A percentile compares a stretch with the other conserved stretches of the same genome.
Evolutionary conservation across 176 grass and related monocot species (phyloP).

Genomic region (barley (Hordeum vulgare)): DNA sequence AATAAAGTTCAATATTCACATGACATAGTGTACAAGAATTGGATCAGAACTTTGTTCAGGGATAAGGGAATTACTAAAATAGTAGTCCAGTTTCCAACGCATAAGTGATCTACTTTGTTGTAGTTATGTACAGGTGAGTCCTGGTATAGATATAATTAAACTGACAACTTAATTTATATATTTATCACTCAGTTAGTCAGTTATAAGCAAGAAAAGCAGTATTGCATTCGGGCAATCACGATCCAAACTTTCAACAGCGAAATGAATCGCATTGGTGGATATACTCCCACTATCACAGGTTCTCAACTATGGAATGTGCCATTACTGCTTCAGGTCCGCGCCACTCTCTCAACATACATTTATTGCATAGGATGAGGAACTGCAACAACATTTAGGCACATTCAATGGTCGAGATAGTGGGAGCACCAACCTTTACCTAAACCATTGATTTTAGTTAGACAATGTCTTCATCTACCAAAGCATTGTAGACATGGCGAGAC

Average conservation of each 20-base stretch:
- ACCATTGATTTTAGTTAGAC: background rate
- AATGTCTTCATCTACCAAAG: background rate
- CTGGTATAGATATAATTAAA: background rate
- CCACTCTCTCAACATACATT: background rate
- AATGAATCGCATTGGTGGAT: background rate
- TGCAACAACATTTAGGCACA: background rate
- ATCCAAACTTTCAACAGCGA: background rate
- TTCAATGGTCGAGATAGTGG: background rate
- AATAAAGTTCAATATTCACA: background rate
- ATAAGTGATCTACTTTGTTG: background rate
- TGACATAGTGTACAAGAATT: background rate
- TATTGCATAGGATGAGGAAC: background rate
- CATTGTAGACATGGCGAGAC: background rate
- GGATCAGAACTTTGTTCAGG: background rate
- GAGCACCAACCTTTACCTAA: background rate
- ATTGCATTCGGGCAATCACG: background rate
- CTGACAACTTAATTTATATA: background rate
- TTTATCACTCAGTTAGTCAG: background rate
- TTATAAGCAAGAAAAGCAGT: background rate
- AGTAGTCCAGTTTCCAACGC: background rate
- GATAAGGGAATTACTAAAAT: background rate
- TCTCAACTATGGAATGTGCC: background rate
- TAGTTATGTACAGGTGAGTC: background rate
- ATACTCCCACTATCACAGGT: background rate
- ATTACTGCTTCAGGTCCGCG: background rate